Percentiles rank a stretch among this genome's conserved stretches.
These are phyloP conservation scores for Fusarium sp. DNA, from an alignment of 2,329 filamentous ascomycete genomes.

Conservation along the genomic window DNA sequence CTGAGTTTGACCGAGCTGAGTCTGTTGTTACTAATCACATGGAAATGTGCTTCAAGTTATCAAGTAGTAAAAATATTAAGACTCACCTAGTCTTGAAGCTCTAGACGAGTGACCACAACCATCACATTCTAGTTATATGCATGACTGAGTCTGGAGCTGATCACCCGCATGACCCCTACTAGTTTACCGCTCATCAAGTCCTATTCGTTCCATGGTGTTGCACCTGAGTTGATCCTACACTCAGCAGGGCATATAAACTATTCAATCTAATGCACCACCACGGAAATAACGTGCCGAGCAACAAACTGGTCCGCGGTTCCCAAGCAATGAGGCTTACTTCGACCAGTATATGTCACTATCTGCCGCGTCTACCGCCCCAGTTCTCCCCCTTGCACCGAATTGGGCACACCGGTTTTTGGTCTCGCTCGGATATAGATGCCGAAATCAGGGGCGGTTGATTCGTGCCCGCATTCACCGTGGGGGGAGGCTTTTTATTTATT, in stretches of 20 bases:
- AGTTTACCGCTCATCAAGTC: background rate
- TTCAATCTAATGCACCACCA: slow-evolving; percentile 23
- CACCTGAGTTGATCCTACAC: slow-evolving; percentile 1
- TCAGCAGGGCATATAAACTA: slow-evolving; percentile 7
- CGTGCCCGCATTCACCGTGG: slow-evolving; percentile 41
- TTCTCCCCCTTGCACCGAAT: background rate
- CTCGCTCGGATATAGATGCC: slow-evolving; percentile 38
- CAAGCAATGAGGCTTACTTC: slow-evolving; percentile 31
- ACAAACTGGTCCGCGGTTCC: background rate
- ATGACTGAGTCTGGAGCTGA: background rate
- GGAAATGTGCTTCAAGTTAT: background rate
- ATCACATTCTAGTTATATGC: background rate
- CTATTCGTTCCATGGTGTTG: background rate
- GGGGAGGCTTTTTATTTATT: slow-evolving; percentile 8
- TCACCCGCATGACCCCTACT: slow-evolving; percentile 5
- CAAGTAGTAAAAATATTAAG: background rate
- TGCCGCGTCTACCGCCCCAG: slow-evolving; percentile 1
- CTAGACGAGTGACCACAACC: background rate
- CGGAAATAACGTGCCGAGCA: slow-evolving; percentile 41
- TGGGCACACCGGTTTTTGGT: slow-evolving; percentile 21
- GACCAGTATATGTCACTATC: background rate
- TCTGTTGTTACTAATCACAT: background rate
- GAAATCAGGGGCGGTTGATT: slow-evolving; percentile 31
- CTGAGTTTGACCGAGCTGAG: background rate
- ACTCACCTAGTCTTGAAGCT: background rate